These are phyloP conservation scores for Camellia granthamiana DNA, from an alignment of 148 eudicot species.

Conservation along the genomic window DNA sequence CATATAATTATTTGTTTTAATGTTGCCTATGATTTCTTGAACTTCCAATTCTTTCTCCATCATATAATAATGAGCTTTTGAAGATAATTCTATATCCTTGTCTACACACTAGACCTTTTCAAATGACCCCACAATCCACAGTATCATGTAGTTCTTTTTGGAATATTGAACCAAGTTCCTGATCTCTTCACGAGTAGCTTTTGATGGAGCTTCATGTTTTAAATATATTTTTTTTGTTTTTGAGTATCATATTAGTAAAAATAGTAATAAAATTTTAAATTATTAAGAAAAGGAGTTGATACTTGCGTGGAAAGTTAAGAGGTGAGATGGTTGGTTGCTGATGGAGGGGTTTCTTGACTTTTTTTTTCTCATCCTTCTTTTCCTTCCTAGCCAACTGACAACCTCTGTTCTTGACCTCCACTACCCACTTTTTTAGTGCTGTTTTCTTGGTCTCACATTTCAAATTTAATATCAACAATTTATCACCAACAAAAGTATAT, in stretches of 20 bases:
- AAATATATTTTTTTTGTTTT: neutral
- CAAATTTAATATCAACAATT: neutral
- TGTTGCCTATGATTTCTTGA: neutral
- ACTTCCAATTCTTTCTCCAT: neutral
- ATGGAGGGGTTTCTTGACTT: slow-evolving; percentile 13
- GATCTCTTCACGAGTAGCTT: slow-evolving; percentile 9
- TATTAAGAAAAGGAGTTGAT: neutral
- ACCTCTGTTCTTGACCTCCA: neutral
- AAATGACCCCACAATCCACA: slow-evolving; percentile 10
- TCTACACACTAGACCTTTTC: slow-evolving; percentile 4
- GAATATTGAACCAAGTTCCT: neutral
- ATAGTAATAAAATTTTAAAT: neutral
- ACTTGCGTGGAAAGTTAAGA: slow-evolving; percentile 14
- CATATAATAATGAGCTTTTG: neutral
- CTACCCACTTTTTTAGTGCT: neutral
- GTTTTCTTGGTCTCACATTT: neutral
- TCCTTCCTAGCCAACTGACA: neutral
- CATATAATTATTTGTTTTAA: neutral
- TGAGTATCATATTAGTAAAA: neutral
- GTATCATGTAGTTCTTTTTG: neutral
- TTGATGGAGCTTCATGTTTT: neutral
- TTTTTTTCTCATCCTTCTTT: neutral
- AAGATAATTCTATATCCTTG: neutral
- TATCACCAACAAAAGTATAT: neutral
- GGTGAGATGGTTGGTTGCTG: slow-evolving; percentile 2